These are phyloP conservation scores for Tetrahymena elliotti DNA, from an alignment of 73 alveolate genomes.

Conservation along the genomic window DNA sequence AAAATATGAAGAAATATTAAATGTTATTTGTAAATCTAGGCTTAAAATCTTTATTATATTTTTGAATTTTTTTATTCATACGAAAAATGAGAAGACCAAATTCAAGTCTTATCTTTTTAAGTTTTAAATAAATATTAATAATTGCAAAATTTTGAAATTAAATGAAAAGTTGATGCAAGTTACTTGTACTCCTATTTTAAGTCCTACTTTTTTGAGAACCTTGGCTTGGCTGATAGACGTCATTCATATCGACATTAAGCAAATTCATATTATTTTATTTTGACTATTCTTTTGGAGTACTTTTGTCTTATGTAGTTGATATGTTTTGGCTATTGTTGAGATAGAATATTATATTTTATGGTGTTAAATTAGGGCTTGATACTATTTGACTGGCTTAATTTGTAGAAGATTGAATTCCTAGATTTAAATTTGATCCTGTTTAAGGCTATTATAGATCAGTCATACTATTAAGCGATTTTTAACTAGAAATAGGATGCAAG, in stretches of 20 bases:
- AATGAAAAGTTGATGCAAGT: too few species aligned
- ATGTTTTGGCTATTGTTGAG: neutral
- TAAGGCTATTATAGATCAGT: neutral
- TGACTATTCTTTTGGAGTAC: neutral
- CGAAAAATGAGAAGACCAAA: too few species aligned
- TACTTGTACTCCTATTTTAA: neutral
- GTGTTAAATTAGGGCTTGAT: neutral
- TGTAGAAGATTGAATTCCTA: neutral
- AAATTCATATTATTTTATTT: neutral
- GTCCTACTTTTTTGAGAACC: neutral
- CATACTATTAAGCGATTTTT: neutral
- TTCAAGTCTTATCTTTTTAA: too few species aligned
- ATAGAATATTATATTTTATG: neutral
- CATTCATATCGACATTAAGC: neutral
- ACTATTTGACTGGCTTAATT: neutral
- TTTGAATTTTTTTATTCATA: too few species aligned
- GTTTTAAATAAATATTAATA: too few species aligned
- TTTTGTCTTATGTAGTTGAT: neutral
- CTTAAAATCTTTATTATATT: too few species aligned
- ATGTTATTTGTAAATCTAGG: too few species aligned
- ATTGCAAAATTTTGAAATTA: too few species aligned
- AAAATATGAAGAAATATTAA: too few species aligned
- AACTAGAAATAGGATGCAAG: neutral
- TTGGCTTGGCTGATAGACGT: neutral
- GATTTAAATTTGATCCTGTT: neutral